These are phyloP conservation scores for Quercus agrifolia DNA, from an alignment of 306 rosid species.

Conservation along the genomic window DNA sequence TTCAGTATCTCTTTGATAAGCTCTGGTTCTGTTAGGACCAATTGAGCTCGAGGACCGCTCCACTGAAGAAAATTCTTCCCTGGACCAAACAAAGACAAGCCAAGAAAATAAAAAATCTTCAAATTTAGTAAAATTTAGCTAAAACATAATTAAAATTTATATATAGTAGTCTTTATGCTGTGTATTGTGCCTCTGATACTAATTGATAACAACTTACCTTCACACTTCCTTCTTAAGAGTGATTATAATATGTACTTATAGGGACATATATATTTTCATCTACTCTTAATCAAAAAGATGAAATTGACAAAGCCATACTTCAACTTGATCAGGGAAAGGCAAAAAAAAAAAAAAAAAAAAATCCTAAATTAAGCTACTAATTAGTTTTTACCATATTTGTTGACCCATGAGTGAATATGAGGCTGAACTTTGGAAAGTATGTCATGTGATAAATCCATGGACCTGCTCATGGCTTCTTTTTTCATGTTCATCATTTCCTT, in stretches of 20 bases:
- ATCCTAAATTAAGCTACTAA: no score
- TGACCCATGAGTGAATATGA: conserved; percentile 18
- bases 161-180: no score
- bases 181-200: no score
- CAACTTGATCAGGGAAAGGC: no score
- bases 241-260: no score
- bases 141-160: no score
- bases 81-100: not conserved
- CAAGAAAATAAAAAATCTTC: not conserved
- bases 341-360: no score
- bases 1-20: conserved; percentile 26
- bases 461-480: conserved; percentile 3
- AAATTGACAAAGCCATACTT: no score
- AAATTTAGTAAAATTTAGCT: not conserved
- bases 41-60: conserved; percentile 16
- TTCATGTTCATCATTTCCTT: conserved; percentile 10
- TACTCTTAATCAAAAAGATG: no score
- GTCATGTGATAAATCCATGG: conserved; percentile 12
- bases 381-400: not conserved
- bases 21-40: conserved; percentile 24
- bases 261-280: no score
- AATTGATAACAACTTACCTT: no score
- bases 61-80: conserved; percentile 36
- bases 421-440: conserved; percentile 14
- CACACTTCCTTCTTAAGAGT: no score